These are phyloP conservation scores for Coccomyxa sp. DNA, from an alignment of 139 green algal species.

Conservation along the genomic window DNA sequence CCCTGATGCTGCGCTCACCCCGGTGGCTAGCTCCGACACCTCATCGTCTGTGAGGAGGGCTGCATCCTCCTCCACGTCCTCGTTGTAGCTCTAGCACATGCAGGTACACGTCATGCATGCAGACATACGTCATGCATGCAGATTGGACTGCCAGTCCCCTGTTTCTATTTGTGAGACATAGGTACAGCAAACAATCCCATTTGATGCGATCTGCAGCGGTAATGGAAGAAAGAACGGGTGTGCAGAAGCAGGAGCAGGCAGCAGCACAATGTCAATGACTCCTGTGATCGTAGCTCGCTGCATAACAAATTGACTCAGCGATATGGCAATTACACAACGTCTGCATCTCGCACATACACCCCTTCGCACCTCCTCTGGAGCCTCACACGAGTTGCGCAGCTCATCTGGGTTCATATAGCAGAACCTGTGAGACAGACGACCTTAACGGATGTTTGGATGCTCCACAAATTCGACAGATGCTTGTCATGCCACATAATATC, in stretches of 20 bases:
- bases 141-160: too few relatives aligned
- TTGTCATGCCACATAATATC: too few relatives aligned
- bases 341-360: too few relatives aligned
- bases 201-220: too few relatives aligned
- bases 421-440: conserved; percentile 22
- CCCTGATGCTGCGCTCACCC: neutral
- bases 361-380: conserved; percentile 35
- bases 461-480: neutral
- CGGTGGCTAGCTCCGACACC: neutral
- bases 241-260: too few relatives aligned
- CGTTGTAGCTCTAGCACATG: neutral
- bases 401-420: conserved; percentile 53
- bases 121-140: neutral
- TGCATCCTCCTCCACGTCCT: neutral
- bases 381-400: conserved; percentile 27
- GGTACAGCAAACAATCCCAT: too few relatives aligned
- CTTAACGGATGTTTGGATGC: neutral
- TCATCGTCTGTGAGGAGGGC: neutral
- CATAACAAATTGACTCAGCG: too few relatives aligned
- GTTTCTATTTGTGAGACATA: too few relatives aligned
- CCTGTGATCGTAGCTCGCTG: too few relatives aligned
- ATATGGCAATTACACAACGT: too few relatives aligned
- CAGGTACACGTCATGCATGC: neutral
- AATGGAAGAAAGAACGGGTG: too few relatives aligned
- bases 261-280: too few relatives aligned